These are phyloP conservation scores for Jimgerdemannia lactiflua DNA, from an alignment of 192 early-diverging fungal genomes.

Conservation along the genomic window DNA sequence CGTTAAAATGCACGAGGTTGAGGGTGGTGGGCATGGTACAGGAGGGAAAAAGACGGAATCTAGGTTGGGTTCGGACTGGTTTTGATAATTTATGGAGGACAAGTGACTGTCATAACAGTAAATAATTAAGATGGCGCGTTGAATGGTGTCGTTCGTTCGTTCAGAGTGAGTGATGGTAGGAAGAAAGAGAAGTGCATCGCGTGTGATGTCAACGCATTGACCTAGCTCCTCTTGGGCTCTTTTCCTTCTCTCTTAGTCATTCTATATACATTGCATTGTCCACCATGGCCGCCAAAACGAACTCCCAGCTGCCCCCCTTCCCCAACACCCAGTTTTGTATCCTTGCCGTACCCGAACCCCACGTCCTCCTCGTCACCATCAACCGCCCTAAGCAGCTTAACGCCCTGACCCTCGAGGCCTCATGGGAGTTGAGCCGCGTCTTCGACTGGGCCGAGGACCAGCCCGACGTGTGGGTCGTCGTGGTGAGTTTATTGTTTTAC, in stretches of 20 bases:
- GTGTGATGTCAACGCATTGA: too few relatives aligned
- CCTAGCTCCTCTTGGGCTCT: too few relatives aligned
- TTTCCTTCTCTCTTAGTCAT: not conserved
- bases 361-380: conserved; percentile 30
- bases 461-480: conserved; percentile 22
- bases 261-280: not conserved
- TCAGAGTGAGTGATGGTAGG: too few relatives aligned
- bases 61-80: too few relatives aligned
- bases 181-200: not conserved
- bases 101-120: too few relatives aligned
- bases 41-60: too few relatives aligned
- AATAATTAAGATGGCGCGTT: too few relatives aligned
- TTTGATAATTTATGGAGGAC: too few relatives aligned
- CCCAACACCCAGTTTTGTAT: conserved; percentile 19
- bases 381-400: conserved; percentile 32
- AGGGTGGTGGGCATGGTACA: conserved; percentile 18
- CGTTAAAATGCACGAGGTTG: conserved; percentile 62
- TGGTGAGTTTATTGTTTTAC: conserved; percentile 15
- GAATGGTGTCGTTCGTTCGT: too few relatives aligned
- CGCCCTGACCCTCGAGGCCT: conserved; percentile 23
- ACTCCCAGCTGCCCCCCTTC: not conserved
- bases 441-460: conserved; percentile 30
- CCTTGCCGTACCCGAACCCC: conserved; percentile 16
- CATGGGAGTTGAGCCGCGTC: conserved; percentile 22
- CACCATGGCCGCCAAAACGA: not conserved